Evolutionary conservation across 768 basidiomycete genomes (phyloP).

Genomic region (Leucocoprinus sp.): DNA sequence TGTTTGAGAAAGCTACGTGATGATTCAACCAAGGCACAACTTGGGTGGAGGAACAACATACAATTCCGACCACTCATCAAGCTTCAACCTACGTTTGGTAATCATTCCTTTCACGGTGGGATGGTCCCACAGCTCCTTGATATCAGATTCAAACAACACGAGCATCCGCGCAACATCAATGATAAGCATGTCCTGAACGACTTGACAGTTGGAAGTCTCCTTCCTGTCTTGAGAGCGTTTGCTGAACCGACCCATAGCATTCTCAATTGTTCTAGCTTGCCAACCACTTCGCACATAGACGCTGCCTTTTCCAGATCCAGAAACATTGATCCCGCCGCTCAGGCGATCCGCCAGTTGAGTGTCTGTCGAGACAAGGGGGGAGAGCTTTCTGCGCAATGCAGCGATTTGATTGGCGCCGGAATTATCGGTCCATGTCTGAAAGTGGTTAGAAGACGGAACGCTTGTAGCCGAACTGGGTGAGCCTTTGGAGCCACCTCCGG

Average conservation of each 20-base stretch:
- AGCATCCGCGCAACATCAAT: constrained; percentile 57
- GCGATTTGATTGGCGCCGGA: constrained; percentile 35
- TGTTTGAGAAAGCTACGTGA: constrained; percentile 60
- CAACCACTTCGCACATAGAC: constrained; percentile 76
- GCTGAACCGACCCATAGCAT: constrained; percentile 35
- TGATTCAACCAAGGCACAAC: constrained; percentile 8
- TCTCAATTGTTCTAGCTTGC: constrained; percentile 63
- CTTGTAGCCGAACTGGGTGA: constrained; percentile 22
- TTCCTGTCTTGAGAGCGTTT: constrained; percentile 23
- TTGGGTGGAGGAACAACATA: constrained; percentile 29
- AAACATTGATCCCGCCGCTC: constrained; percentile 64
- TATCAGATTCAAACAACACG: constrained; percentile 50
- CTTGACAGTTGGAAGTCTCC: constrained; percentile 25
- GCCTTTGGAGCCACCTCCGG: constrained; percentile 15
- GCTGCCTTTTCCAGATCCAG: constrained; percentile 68
- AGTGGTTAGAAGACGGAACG: constrained; percentile 21
- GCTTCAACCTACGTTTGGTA: constrained; percentile 56
- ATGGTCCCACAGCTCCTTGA: constrained; percentile 66
- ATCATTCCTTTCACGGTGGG: constrained; percentile 64
- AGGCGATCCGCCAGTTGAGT: constrained; percentile 59
- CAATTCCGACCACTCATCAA: constrained; percentile 90
- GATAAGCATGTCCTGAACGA: constrained; percentile 45
- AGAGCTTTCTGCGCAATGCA: constrained; percentile 49
- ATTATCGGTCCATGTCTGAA: constrained; percentile 20
- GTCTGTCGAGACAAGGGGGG: constrained; percentile 55